Evolutionary conservation across 208 protist genomes (phyloP).

Genomic region (Leishmania lainsoni): DNA sequence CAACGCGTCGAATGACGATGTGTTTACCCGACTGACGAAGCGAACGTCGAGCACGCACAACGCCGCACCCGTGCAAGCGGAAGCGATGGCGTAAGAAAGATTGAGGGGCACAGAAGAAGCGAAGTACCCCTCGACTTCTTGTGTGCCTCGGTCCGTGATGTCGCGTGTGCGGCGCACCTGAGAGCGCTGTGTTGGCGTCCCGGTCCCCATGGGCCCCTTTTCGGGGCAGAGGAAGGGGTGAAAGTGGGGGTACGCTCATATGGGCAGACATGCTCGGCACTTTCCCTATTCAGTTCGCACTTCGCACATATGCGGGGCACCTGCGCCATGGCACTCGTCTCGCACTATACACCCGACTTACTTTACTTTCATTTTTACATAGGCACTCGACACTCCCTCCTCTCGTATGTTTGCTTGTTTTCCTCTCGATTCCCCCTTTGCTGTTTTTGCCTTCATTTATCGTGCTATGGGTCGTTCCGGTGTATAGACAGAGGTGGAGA

Average conservation of each 20-base stretch:
- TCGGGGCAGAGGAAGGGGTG: neutral
- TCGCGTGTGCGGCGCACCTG: neutral
- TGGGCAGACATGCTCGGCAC: neutral
- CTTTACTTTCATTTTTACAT: neutral
- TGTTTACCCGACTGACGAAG: conserved; percentile 13
- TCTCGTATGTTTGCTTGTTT: neutral
- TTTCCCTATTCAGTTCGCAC: neutral
- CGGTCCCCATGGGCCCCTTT: neutral
- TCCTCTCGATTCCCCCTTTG: neutral
- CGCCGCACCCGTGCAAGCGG: neutral
- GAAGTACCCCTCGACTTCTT: neutral
- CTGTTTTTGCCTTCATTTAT: neutral
- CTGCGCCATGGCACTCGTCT: too few species aligned
- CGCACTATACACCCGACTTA: too few species aligned
- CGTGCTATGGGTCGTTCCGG: neutral
- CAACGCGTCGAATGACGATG: conserved; percentile 14
- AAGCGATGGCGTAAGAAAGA: neutral
- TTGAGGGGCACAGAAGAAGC: neutral
- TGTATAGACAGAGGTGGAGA: neutral
- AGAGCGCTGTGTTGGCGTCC: neutral
- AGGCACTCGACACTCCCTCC: neutral
- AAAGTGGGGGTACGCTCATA: neutral
- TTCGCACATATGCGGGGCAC: neutral
- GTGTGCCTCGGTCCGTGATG: neutral
- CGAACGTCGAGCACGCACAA: conserved; percentile 6